Evolutionary conservation across 345 rosid genomes (phyloP).

Genomic region (Citrus trifoliata): DNA sequence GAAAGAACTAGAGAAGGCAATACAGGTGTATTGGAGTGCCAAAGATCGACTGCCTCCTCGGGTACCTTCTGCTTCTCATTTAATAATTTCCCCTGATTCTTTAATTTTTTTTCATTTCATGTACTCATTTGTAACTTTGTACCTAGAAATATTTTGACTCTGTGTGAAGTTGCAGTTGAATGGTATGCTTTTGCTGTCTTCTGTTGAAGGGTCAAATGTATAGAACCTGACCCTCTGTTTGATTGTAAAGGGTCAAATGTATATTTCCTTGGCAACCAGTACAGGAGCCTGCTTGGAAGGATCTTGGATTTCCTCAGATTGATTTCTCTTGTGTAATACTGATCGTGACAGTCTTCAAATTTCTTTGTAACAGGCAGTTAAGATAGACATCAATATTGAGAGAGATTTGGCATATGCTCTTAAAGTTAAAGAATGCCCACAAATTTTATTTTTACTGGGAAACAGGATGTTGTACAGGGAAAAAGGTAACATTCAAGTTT

Average conservation of each 20-base stretch:
- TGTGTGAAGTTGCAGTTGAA: background rate
- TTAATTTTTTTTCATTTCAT: background rate
- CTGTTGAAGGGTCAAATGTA: background rate
- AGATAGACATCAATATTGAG: constrained; percentile 81
- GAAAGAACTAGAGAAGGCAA: constrained; percentile 86
- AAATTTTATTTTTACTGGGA: constrained; percentile 76
- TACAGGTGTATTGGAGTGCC: constrained; percentile 70
- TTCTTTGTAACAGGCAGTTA: constrained; percentile 60
- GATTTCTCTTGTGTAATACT: background rate
- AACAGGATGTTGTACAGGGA: constrained; percentile 67
- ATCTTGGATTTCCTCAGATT: constrained; percentile 10
- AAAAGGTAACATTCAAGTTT: constrained; percentile 48
- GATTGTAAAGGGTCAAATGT: background rate
- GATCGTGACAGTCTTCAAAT: constrained; percentile 3
- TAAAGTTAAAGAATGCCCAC: constrained; percentile 77
- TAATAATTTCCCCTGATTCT: background rate
- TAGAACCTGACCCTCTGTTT: background rate
- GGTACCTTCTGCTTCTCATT: constrained; percentile 30
- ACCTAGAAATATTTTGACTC: background rate
- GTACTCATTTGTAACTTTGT: background rate
- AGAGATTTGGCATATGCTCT: constrained; percentile 95
- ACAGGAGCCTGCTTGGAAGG: background rate
- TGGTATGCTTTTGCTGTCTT: background rate
- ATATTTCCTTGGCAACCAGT: background rate
- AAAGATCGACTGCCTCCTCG: constrained; percentile 91